phyloP scores from a whole-genome alignment of 176 grass and related monocot genomes.

The Rhynchospora pubera region DNA sequence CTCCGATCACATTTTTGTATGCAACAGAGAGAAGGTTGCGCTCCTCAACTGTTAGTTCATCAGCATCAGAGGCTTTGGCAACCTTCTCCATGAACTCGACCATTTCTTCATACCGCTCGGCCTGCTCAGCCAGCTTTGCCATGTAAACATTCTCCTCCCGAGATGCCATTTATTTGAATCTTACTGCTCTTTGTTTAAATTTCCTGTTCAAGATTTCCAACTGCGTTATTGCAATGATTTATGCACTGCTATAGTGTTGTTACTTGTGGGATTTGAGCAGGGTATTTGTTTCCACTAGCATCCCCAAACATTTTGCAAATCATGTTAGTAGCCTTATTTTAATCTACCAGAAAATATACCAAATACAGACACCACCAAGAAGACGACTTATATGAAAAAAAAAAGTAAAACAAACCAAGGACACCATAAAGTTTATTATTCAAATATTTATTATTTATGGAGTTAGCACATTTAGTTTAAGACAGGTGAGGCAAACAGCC shows the following conservation, averaged over 20 bases:
- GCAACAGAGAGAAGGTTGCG: constrained; percentile 84
- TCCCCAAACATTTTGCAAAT: neutral
- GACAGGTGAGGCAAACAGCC: neutral
- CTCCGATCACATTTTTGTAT: constrained; percentile 89
- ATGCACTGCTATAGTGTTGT: neutral
- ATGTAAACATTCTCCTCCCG: constrained; percentile 86
- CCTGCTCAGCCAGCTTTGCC: constrained; percentile 85
- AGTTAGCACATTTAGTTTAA: neutral
- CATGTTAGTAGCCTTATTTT: neutral
- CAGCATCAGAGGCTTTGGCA: constrained; percentile 38
- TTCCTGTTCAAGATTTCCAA: neutral
- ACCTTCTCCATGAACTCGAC: constrained; percentile 91
- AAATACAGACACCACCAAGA: neutral
- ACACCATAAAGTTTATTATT: neutral
- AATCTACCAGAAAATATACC: neutral
- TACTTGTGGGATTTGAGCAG: neutral
- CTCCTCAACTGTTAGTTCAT: constrained; percentile 80
- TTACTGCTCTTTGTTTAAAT: neutral
- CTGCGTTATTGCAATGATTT: neutral
- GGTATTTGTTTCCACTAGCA: neutral
- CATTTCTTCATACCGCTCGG: constrained; percentile 92
- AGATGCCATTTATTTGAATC: constrained; percentile 27
- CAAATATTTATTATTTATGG: neutral
- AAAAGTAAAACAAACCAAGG: too few species aligned
- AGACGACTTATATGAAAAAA: too few species aligned